phyloP scores from a whole-genome alignment of 352 stramenopile species.

The Aphanomyces invadans region DNA sequence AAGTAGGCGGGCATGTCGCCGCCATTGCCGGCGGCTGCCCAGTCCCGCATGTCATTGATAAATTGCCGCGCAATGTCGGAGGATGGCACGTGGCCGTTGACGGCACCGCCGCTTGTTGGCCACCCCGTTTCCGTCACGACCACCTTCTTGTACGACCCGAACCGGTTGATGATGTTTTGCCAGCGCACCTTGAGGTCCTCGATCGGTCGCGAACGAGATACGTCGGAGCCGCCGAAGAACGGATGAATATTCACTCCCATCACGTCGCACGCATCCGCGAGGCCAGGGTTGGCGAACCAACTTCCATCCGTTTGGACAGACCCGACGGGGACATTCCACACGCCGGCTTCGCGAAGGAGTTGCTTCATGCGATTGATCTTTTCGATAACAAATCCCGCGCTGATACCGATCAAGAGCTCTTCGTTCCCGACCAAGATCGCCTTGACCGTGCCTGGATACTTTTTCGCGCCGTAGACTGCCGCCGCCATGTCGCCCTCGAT shows the following conservation, averaged over 20 bases:
- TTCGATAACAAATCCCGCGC: background rate
- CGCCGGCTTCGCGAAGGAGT: conserved; percentile 1
- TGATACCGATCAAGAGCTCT: conserved; percentile 33
- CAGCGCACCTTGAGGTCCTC: conserved; percentile 15
- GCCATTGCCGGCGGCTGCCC: background rate
- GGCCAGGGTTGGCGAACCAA: conserved; percentile 17
- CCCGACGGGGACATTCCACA: conserved; percentile 8
- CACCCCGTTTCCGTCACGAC: conserved; percentile 49
- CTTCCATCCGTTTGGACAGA: conserved; percentile 20
- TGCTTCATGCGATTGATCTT: conserved; percentile 9
- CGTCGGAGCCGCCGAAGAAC: conserved; percentile 33
- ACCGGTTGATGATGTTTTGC: conserved; percentile 37
- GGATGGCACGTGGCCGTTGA: conserved; percentile 24
- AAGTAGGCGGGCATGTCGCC: conserved; percentile 23
- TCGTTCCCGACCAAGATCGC: conserved; percentile 71
- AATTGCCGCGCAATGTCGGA: background rate
- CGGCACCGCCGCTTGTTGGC: conserved; percentile 48
- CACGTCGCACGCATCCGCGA: conserved; percentile 46
- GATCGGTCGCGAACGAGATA: conserved; percentile 6
- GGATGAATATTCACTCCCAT: conserved; percentile 69
- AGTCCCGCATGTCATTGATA: conserved; percentile 13
- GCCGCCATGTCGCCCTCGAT: conserved; percentile 54
- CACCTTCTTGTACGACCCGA: conserved; percentile 8
- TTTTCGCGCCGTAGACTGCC: conserved; percentile 40
- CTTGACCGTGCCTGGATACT: conserved; percentile 35